A percentile compares a stretch with the other conserved stretches of the same genome.
Conservation (phyloP, 768 basidiomycete genomes). For the Serendipita indica region DNA sequence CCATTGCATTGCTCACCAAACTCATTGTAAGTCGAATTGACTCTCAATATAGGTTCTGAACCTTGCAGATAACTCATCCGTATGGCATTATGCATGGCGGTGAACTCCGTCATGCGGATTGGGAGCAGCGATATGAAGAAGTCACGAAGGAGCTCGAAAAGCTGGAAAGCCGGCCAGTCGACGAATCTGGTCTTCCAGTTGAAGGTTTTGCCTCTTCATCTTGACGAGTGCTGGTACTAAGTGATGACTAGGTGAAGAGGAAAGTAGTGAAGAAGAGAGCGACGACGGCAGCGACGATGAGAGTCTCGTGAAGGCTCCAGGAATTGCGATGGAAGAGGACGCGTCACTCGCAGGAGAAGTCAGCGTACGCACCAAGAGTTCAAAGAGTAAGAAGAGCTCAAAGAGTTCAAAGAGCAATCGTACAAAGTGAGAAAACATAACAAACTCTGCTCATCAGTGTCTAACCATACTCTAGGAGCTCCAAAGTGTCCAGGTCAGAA, state of each 20-base stretch:
- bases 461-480: neutral
- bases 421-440: neutral
- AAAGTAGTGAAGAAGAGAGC: neutral
- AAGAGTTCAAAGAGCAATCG: too few species aligned
- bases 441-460: neutral
- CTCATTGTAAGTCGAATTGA: conserved; percentile 32
- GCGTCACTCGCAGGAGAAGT: neutral
- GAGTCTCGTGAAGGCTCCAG: neutral
- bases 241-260: conserved; percentile 8
- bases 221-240: too few species aligned
- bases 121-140: conserved; percentile 54
- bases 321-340: neutral
- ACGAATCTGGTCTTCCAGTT: conserved; percentile 28
- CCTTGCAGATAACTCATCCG: conserved; percentile 54
- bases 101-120: conserved; percentile 50
- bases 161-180: conserved; percentile 37
- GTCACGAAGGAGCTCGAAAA: conserved; percentile 50
- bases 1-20: conserved; percentile 58
- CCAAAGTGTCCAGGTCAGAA: neutral
- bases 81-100: conserved; percentile 79
- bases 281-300: conserved; percentile 1
- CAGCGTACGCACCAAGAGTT: neutral
- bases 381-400: neutral
- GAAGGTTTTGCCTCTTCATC: conserved; percentile 15
- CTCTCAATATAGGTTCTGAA: neutral